Conservation (phyloP, 441 rosid genomes). For the Pelargonium cotyledonis region DNA sequence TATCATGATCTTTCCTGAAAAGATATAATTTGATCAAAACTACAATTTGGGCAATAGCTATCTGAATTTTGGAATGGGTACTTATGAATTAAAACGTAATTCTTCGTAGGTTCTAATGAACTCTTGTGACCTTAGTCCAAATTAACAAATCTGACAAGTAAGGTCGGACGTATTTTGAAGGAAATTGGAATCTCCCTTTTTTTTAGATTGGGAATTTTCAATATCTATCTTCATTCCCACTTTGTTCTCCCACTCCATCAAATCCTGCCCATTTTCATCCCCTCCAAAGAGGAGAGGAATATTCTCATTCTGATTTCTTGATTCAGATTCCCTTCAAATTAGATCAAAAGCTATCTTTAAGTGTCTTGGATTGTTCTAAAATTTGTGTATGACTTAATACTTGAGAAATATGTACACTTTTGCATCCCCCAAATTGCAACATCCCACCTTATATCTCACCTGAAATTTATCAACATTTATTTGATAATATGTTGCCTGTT, state of each 20-base stretch:
- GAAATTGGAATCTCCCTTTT: background rate
- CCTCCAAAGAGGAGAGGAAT: background rate
- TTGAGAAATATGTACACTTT: background rate
- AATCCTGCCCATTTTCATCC: background rate
- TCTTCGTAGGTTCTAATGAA: background rate
- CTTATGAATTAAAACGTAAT: background rate
- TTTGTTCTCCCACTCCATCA: background rate
- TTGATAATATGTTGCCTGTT: slow-evolving; percentile 1
- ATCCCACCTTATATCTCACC: background rate
- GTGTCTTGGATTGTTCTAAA: too few species aligned
- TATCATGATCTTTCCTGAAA: background rate
- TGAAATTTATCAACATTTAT: background rate
- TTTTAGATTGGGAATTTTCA: too few species aligned
- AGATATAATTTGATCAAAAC: background rate
- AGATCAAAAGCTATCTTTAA: too few species aligned
- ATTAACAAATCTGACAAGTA: background rate
- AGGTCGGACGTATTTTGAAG: background rate
- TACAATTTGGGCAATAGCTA: background rate
- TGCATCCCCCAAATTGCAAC: background rate
- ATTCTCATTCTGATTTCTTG: background rate
- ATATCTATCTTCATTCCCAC: too few species aligned
- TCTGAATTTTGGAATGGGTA: background rate
- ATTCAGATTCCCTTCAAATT: background rate
- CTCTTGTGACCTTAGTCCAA: background rate
- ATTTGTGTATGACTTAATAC: too few species aligned